These are phyloP conservation scores for Gypsophila paniculata DNA, from an alignment of 179 eudicot species.

Conservation along the genomic window DNA sequence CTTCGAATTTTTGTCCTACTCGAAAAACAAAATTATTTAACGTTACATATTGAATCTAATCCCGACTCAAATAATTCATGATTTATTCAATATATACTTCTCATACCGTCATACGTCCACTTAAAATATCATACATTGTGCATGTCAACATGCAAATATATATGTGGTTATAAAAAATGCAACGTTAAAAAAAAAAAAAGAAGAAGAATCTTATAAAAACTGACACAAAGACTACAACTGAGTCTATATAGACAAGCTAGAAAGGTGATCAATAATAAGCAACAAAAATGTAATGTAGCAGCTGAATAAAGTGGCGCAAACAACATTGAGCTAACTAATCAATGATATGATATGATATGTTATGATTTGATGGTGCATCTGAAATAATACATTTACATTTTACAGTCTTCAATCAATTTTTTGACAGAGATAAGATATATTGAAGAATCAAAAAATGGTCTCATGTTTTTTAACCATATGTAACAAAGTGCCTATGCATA, in stretches of 20 bases:
- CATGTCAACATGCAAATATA: background rate
- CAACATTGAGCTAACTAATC: conserved; percentile 22
- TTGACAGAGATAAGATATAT: too few species aligned
- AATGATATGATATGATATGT: background rate
- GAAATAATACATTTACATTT: background rate
- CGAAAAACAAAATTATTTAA: too few species aligned
- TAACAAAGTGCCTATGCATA: conserved; percentile 6
- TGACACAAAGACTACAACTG: background rate
- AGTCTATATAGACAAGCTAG: too few species aligned
- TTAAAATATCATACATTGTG: background rate
- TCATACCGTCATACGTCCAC: too few species aligned
- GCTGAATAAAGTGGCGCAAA: conserved; percentile 21
- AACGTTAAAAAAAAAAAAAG: conserved; percentile 2
- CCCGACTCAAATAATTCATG: too few species aligned
- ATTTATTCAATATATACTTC: too few species aligned
- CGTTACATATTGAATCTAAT: too few species aligned
- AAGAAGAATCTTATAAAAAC: conserved; percentile 6
- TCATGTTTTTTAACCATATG: conserved; percentile 16
- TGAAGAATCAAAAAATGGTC: too few species aligned
- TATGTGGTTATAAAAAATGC: conserved; percentile 10
- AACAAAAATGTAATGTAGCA: background rate
- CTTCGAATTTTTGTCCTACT: too few species aligned
- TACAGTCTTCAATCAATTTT: conserved; percentile 5
- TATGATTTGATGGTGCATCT: background rate
- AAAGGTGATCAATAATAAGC: background rate